Base-by-base conservation (phyloP, 768 basidiomycete genomes). In the Leccinum sublutescens region DNA sequence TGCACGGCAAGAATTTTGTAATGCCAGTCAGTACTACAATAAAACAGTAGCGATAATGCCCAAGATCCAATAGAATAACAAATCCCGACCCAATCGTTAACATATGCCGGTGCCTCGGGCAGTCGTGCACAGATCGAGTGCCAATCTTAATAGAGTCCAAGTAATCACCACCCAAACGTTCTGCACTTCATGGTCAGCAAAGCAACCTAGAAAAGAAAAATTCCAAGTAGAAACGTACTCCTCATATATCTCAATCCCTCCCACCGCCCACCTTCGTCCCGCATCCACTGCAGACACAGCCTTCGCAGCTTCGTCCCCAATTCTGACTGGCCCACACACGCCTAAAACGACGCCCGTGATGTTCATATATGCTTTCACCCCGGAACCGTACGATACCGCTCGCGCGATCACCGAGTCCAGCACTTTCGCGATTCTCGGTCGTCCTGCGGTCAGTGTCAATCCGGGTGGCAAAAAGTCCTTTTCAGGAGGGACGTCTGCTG, bases 401-500 rank as follows among this genome's bases (percentile, higher is more conserved):
- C 76, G 71, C 12, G 73, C 68, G 43, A 84, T 77, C 10, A 81
- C 78, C 5, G 75, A 68, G 49, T 83, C 80, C 31, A 88, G 62
- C 19, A 82, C 68, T 54, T 78, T 80, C 15, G 66, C 70, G 15
- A 85, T 70, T 50, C 78, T 76, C 2, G 87, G 87, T 10, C 87
- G 80, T n/a, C 84, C 82, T 0, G 85, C 76, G 4, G 76, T 72
- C 57, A 88, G 73, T 12, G 79, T 76, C 27, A 84, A 61, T 9
- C 77, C 76, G 15, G 74, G 76, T 36, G 74, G 74, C 17, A 76
- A 63, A 60, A 64, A 65, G 23, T 71, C 68, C 52, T 69, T 70
- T 31, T 65, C 56, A n/a, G 71, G 72, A 1, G 74, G 70, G 27
- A 74, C 65, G 34, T 71, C 68, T 27, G 70, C 67, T 11, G 76